Base-by-base conservation (phyloP, 306 rosid genomes). In the Begonia masoniana region DNA sequence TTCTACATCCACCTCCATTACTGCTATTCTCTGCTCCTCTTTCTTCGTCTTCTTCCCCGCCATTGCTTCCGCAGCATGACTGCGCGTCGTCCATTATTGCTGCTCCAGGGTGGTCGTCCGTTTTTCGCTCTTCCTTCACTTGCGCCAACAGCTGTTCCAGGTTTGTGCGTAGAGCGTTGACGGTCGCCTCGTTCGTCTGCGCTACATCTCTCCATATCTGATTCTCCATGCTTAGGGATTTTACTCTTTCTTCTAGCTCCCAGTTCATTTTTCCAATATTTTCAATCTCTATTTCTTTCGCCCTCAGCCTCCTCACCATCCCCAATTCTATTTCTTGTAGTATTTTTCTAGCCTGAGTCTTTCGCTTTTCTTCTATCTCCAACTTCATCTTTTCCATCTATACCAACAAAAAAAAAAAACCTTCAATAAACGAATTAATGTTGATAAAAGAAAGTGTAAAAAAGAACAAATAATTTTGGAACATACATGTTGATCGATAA, bases 141-240 rank as follows among this genome's bases (percentile, higher is more conserved):
- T 85, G 84, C 0, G 83, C 66, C 3, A 83, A 17, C 0, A 91
- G 74, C 2, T 85, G 86, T 36, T 91, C 92, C 13, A 91, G 73
- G 16, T 86, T 77, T 0, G 64, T 46, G 0, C 99, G 58, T 0
- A 91, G 62, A 4, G 88, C 81, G 67, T 83, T 91, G 19, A 85
- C 99, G 0, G 96, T 77, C 15, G 86, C 99, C 43, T 91, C 96
- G 69, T 85, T 85, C 43, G 75, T 73, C 42, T 83, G 94, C 0
- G 99, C 99, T 13, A 91, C 23, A 4, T 91, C 94, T 2, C 94
- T 81, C 97, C 97, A 91, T 43, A 85, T 62, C 47, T 91, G 88
- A 43, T 91, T 91, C 63, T 91, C 97, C 0, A 78, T 50, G 51
- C 78, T 72, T 0, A 91, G 59, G 0, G 82, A 64, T 41, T 85